Percentiles rank a stretch among this genome's conserved stretches.
Conservation (phyloP, 768 basidiomycete species). For the Podaxis sp. region DNA sequence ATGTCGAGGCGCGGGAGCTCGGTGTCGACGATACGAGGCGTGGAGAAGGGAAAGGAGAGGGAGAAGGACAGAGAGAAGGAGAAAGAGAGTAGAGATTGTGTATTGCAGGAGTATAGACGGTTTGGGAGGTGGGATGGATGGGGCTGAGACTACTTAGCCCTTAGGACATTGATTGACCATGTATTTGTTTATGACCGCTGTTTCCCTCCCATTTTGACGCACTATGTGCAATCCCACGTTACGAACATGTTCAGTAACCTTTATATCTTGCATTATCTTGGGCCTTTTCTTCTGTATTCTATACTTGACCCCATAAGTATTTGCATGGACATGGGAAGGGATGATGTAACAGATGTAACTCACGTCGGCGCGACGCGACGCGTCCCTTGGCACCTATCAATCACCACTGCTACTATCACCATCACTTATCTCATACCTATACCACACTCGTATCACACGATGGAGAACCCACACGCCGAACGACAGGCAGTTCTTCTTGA, state of each 20-base stretch:
- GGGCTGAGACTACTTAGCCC: conserved; percentile 36
- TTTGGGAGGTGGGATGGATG: conserved; percentile 92
- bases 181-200: no score
- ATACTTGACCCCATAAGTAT: background rate
- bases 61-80: conserved; percentile 50
- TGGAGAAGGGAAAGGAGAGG: conserved; percentile 62
- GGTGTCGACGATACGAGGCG: conserved; percentile 46
- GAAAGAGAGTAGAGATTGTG: conserved; percentile 62
- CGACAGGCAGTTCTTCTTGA: conserved; percentile 88
- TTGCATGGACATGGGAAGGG: background rate
- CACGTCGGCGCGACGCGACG: background rate
- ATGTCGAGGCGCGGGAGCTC: conserved; percentile 46
- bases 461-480: conserved; percentile 97
- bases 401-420: background rate
- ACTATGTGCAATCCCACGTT: background rate
- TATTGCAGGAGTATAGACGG: conserved; percentile 72
- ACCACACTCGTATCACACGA: conserved; percentile 24
- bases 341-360: background rate
- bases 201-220: background rate
- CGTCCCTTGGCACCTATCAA: background rate
- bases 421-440: background rate
- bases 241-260: background rate
- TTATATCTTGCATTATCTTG: background rate
- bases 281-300: background rate
- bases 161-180: no score